Conservation (phyloP, 495 filamentous ascomycete species). For the Lasiosphaeria miniovina region DNA sequence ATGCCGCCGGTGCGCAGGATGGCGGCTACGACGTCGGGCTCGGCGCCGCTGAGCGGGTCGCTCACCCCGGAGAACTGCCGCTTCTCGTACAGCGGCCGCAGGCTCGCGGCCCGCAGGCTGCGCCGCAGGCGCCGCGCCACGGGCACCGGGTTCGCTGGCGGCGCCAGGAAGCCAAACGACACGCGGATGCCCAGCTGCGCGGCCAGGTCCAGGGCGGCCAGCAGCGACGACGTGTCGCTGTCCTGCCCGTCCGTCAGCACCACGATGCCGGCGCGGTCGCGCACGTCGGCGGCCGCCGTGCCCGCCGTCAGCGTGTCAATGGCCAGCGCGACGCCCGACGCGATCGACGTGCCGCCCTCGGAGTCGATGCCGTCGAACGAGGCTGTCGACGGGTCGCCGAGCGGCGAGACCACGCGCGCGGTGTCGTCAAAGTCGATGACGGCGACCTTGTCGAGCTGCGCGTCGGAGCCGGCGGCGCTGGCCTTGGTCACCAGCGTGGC, state of each 20-base stretch:
- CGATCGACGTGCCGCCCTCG: neutral
- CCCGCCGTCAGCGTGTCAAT: neutral
- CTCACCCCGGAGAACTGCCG: too few relatives aligned
- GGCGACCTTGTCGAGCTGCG: neutral
- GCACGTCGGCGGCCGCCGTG: neutral
- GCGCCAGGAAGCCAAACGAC: constrained; percentile 2
- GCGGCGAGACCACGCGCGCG: neutral
- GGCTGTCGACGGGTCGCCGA: neutral
- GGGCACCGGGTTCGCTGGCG: neutral
- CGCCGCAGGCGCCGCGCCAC: neutral
- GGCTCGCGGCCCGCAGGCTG: neutral
- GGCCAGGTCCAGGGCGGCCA: neutral
- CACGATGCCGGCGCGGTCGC: neutral
- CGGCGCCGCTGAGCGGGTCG: neutral
- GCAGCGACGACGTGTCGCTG: too few relatives aligned
- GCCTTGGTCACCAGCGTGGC: neutral
- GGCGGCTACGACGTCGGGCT: neutral
- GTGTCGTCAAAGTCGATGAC: neutral
- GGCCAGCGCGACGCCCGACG: neutral
- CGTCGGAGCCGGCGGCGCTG: neutral
- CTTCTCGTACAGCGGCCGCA: too few relatives aligned
- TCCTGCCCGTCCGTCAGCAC: neutral
- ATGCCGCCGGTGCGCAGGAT: constrained; percentile 5
- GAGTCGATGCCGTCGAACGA: neutral
- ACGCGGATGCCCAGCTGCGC: neutral